Evolutionary conservation across 169 alveolate species (phyloP).

Genomic region (Babesia ovis): DNA sequence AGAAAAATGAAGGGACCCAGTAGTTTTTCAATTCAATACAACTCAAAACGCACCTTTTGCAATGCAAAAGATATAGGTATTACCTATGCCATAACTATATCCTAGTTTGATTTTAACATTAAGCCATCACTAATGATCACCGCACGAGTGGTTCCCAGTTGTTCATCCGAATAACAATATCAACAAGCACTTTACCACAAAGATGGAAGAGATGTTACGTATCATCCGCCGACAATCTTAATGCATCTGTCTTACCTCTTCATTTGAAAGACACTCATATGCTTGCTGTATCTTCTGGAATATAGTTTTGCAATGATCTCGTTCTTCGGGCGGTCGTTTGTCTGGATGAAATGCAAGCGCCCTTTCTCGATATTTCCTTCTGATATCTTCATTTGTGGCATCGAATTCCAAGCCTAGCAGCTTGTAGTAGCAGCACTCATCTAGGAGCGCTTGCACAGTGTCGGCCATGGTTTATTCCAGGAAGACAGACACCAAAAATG

Average conservation of each 20-base stretch:
- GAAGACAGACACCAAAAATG: neutral
- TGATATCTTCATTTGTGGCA: constrained; percentile 81
- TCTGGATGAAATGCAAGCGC: constrained; percentile 88
- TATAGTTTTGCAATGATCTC: constrained; percentile 76
- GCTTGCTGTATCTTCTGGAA: constrained; percentile 86
- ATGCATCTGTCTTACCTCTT: constrained; percentile 1
- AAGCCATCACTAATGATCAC: too few relatives aligned
- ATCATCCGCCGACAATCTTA: too few relatives aligned
- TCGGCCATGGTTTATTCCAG: constrained; percentile 3
- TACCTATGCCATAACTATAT: too few relatives aligned
- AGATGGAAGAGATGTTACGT: too few relatives aligned
- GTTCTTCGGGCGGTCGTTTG: constrained; percentile 71
- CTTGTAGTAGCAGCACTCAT: constrained; percentile 74
- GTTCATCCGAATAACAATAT: too few relatives aligned
- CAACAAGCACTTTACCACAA: too few relatives aligned
- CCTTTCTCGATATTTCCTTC: constrained; percentile 79
- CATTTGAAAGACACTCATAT: constrained; percentile 64
- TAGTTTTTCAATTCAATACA: too few relatives aligned
- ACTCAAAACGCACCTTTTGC: too few relatives aligned
- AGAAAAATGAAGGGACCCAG: too few relatives aligned
- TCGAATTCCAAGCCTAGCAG: constrained; percentile 80
- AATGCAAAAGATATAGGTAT: too few relatives aligned
- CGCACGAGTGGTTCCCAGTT: too few relatives aligned
- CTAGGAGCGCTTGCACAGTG: neutral
- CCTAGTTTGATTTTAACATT: too few relatives aligned